Conservation (phyloP, 2,329 filamentous ascomycete genomes). For the Sclerotinia minor region DNA sequence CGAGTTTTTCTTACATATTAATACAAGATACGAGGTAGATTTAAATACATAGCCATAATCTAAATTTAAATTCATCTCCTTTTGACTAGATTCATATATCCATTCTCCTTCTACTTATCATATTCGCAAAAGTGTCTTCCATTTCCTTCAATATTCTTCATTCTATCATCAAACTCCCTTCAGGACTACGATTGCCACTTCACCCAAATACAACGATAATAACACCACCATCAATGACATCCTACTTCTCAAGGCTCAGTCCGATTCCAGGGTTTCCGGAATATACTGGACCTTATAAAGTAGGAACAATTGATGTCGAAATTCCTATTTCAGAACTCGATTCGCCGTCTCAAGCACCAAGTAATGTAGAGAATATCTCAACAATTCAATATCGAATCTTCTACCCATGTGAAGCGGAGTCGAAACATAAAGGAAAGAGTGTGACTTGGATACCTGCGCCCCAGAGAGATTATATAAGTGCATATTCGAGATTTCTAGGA, state of each 20-base stretch:
- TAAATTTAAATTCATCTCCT: not conserved
- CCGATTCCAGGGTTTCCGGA: slow-evolving; percentile 71
- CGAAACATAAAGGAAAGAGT: slow-evolving; percentile 45
- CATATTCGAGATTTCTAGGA: slow-evolving; percentile 76
- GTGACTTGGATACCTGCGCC: slow-evolving; percentile 78
- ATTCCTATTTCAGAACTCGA: slow-evolving; percentile 64
- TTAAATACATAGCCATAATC: not conserved
- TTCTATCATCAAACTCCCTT: not conserved
- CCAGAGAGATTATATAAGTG: slow-evolving; percentile 70
- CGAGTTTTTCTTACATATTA: not conserved
- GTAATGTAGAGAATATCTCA: slow-evolving; percentile 54
- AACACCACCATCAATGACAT: slow-evolving; percentile 31
- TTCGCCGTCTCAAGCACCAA: slow-evolving; percentile 54
- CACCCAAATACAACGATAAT: not conserved
- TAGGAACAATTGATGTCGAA: slow-evolving; percentile 79
- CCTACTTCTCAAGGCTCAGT: slow-evolving; percentile 54
- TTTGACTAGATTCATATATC: not conserved
- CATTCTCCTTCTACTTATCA: not conserved
- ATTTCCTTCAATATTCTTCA: slow-evolving; percentile 7
- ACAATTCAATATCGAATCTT: slow-evolving; percentile 82
- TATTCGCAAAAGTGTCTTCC: slow-evolving; percentile 1
- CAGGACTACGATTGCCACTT: slow-evolving; percentile 5
- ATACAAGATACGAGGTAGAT: not conserved
- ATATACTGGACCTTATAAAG: slow-evolving; percentile 75
- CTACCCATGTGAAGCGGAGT: slow-evolving; percentile 64